Base-by-base conservation (phyloP, 1,139 yeast genomes). In the Debaryomyces sp. region DNA sequence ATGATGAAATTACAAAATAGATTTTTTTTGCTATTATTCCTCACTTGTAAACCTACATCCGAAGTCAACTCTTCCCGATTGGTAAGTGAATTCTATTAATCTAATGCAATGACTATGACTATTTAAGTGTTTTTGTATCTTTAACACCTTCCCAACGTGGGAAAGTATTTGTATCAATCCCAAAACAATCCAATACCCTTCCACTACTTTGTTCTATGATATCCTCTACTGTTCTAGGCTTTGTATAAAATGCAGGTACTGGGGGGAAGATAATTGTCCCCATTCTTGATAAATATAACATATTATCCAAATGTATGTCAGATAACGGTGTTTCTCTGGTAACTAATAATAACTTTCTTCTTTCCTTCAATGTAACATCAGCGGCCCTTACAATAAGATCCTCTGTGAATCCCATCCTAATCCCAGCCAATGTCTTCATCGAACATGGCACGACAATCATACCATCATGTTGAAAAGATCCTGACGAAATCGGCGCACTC, bases 361-460 rank as follows among this genome's bases (percentile, higher is more conserved):
- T 51, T 37, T 58, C 62, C 35, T 59, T 59, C 27, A 59, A 47
- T 0, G 60, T 52, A n/a, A 59, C 63, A 49, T 59, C 63, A 2
- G 63, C 63, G 2, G 62, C 62, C 29, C 62, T 49, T 2, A 53
- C 50, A 21, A 59, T 57, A 37, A 58, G 44, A 41, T 59, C 61
- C 23, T 58, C 61, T 3, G 62, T 58, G 41, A 51, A 58, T 4
- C 63, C 62, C 17, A 53, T 51, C 34, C 59, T 53, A 13, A 59
- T 58, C 5, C 60, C 56, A 7, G 61, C 56, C 23, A 59, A 46
- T 4, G 62, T 48, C 44, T 59, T 59, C 63, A 58, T 57, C 1
- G 62, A 57, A 38, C 63, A 59, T 1, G 63, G 63, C 5, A 52
- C 60, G 6, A 59, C 58, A 32, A 59, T 59, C 63, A 59, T 59